A percentile compares a stretch with the other conserved stretches of the same genome.
Conservation (phyloP, 352 stramenopile species). For the Aphanomyces astaci region DNA sequence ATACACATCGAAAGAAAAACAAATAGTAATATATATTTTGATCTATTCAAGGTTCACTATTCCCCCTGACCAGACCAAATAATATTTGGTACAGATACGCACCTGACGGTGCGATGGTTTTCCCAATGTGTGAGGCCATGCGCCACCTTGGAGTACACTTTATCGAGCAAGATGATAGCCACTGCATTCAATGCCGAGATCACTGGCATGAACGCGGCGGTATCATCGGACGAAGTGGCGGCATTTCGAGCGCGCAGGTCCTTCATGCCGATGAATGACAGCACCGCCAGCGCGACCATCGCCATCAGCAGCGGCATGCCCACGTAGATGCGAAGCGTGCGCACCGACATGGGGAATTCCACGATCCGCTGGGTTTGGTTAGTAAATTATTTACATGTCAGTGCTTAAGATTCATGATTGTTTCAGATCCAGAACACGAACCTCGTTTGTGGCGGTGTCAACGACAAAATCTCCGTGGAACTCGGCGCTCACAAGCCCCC, state of each 20-base stretch:
- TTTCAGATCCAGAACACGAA: no score
- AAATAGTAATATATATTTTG: not conserved
- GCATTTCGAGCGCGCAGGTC: constrained; percentile 37
- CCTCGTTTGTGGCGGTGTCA: constrained; percentile 28
- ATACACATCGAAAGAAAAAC: not conserved
- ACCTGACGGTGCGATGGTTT: constrained; percentile 69
- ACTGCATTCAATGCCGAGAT: constrained; percentile 57
- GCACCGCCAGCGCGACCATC: constrained; percentile 43
- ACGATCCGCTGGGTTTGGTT: no score
- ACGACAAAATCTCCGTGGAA: constrained; percentile 74
- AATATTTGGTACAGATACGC: no score
- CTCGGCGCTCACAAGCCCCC: constrained; percentile 36
- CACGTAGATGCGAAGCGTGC: constrained; percentile 49
- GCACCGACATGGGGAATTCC: constrained; percentile 58
- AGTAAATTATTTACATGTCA: no score
- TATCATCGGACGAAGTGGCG: constrained; percentile 27
- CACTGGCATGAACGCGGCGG: constrained; percentile 16
- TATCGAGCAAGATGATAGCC: constrained; percentile 63
- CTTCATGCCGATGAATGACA: constrained; percentile 34
- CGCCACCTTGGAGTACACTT: constrained; percentile 58
- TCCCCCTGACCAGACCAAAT: no score
- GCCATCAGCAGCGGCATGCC: constrained; percentile 45
- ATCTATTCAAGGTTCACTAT: no score
- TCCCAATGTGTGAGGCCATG: constrained; percentile 56
- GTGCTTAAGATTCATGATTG: no score